Conservation (phyloP, 306 rosid species). For the Malus domestica region DNA sequence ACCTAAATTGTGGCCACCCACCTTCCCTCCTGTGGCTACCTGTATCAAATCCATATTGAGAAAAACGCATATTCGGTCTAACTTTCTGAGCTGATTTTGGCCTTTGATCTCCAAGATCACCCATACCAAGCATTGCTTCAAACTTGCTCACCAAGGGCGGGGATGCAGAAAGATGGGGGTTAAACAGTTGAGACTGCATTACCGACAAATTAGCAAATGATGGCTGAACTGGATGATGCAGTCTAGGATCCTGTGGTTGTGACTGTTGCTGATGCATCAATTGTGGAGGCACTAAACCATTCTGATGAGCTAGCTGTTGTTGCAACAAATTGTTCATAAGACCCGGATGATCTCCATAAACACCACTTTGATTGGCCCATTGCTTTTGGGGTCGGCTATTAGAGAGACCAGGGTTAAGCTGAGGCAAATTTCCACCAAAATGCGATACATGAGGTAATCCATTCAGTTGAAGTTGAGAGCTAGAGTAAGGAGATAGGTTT, state of each 20-base stretch:
- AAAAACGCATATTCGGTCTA: constrained; percentile 49
- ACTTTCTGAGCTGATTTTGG: constrained; percentile 50
- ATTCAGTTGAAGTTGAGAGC: constrained; percentile 39
- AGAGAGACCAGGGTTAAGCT: constrained; percentile 25
- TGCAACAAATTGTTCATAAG: constrained; percentile 40
- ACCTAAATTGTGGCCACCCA: constrained; percentile 80
- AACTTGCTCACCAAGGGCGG: constrained; percentile 56
- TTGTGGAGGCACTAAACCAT: constrained; percentile 49
- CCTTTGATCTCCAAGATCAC: constrained; percentile 77
- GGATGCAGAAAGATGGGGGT: constrained; percentile 51
- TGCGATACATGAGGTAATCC: constrained; percentile 44
- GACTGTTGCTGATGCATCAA: constrained; percentile 48
- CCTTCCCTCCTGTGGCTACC: constrained; percentile 40
- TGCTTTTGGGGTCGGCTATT: constrained; percentile 40
- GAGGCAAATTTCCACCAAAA: constrained; percentile 53
- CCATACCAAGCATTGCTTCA: constrained; percentile 72
- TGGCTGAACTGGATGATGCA: constrained; percentile 48
- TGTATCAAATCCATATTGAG: constrained; percentile 59
- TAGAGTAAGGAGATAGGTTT: constrained; percentile 38
- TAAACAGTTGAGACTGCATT: constrained; percentile 43
- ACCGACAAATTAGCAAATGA: constrained; percentile 42
- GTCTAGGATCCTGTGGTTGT: constrained; percentile 42
- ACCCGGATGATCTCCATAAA: constrained; percentile 48
- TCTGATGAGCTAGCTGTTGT: constrained; percentile 49
- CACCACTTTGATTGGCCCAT: constrained; percentile 44